Evolutionary conservation across 2,329 filamentous ascomycete genomes (phyloP).

Genomic region (Talaromyces rugulosus): DNA sequence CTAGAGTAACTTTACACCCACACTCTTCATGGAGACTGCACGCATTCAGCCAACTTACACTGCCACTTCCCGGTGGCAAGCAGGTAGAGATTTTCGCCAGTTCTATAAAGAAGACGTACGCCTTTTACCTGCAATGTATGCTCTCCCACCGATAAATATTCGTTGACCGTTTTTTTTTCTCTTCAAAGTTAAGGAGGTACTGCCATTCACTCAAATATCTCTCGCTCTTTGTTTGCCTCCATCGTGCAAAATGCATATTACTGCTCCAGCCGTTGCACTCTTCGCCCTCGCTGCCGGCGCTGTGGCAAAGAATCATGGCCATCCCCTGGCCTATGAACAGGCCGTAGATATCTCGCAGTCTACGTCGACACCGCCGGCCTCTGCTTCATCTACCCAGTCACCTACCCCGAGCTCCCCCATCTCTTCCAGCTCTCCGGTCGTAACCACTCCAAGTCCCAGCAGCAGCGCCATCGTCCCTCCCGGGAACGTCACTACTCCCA

Average conservation of each 20-base stretch:
- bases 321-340: slow-evolving; percentile 17
- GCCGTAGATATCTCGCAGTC: neutral
- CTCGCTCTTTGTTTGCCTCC: neutral
- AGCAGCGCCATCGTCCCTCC: slow-evolving; percentile 2
- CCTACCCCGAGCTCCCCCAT: too few species aligned
- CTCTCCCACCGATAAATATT: neutral
- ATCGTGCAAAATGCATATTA: slow-evolving; percentile 26
- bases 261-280: slow-evolving; percentile 13
- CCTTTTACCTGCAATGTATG: neutral
- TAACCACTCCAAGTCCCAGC: slow-evolving; percentile 6
- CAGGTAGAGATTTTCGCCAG: neutral
- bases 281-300: slow-evolving; percentile 19
- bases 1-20: neutral
- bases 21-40: neutral
- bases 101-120: neutral
- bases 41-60: neutral
- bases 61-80: neutral
- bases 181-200: too few species aligned
- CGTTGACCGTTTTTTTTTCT: neutral
- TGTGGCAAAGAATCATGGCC: slow-evolving; percentile 9
- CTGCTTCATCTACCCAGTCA: neutral
- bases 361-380: neutral
- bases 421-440: neutral
- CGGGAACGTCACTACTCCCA: neutral
- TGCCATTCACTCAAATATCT: neutral